A percentile compares a stretch with the other conserved stretches of the same genome.
Evolutionary conservation across 2,329 filamentous ascomycete species (phyloP).

Genomic region (Teratosphaeria destructans): DNA sequence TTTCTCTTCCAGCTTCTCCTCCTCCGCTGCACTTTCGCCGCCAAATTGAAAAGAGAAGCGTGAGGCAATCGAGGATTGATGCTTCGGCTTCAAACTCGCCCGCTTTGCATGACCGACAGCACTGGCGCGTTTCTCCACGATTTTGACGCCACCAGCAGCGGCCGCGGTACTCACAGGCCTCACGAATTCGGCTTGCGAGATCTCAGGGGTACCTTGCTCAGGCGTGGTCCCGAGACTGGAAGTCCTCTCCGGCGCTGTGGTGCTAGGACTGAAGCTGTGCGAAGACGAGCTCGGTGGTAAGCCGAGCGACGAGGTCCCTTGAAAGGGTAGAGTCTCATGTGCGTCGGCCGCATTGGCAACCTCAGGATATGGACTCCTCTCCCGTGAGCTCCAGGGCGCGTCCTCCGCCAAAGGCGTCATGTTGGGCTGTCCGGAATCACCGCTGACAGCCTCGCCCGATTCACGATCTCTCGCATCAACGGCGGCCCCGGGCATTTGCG

Average conservation of each 20-base stretch:
- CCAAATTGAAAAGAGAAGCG: constrained; percentile 76
- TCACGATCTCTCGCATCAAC: neutral
- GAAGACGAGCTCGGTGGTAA: neutral
- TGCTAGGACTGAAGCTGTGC: neutral
- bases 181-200: constrained; percentile 5
- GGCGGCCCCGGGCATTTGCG: neutral
- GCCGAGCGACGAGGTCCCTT: neutral
- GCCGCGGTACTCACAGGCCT: neutral
- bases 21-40: constrained; percentile 52
- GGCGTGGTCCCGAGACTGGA: constrained; percentile 7
- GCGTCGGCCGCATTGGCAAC: neutral
- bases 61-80: constrained; percentile 56
- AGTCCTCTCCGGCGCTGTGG: neutral
- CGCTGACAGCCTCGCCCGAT: neutral
- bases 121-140: constrained; percentile 21
- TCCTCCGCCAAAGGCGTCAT: neutral
- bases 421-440: neutral
- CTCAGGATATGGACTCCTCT: neutral
- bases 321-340: neutral
- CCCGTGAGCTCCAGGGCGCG: neutral
- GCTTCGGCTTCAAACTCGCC: constrained; percentile 25
- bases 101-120: constrained; percentile 21
- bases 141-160: constrained; percentile 7
- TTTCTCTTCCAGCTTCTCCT: constrained; percentile 61
- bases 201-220: constrained; percentile 12